These are phyloP conservation scores for Bromus sterilis DNA, from an alignment of 176 grass and related monocot species.

Conservation along the genomic window DNA sequence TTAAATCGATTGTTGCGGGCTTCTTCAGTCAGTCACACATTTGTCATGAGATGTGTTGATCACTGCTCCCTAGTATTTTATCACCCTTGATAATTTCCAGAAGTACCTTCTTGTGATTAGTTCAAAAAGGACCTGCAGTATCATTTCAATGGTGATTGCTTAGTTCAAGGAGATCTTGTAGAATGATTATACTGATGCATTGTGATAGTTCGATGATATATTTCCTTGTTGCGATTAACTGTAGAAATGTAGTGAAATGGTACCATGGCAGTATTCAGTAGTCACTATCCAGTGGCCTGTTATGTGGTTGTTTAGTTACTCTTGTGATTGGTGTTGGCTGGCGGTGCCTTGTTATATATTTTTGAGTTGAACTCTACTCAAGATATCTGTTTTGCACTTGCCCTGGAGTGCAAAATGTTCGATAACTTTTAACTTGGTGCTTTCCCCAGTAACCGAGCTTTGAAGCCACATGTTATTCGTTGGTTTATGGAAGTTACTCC, in stretches of 20 bases:
- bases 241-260: neutral
- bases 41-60: neutral
- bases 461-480: neutral
- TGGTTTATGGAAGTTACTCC: neutral
- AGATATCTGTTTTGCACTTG: neutral
- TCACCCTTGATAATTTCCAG: neutral
- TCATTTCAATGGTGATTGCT: neutral
- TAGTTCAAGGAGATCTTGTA: neutral
- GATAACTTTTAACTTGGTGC: neutral
- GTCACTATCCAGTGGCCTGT: neutral
- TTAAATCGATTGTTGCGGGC: neutral
- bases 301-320: neutral
- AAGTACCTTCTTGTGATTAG: neutral
- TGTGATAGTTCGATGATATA: neutral
- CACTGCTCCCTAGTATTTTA: neutral
- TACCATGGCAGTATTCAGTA: neutral
- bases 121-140: neutral
- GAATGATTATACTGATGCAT: neutral
- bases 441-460: neutral
- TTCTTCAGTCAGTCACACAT: neutral
- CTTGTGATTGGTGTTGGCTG: neutral
- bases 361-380: neutral
- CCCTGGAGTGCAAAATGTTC: neutral
- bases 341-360: neutral
- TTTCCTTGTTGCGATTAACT: neutral